Evolutionary conservation across 1,284 basidiomycete genomes (phyloP).

Genomic region (Jaminaea rosea): DNA sequence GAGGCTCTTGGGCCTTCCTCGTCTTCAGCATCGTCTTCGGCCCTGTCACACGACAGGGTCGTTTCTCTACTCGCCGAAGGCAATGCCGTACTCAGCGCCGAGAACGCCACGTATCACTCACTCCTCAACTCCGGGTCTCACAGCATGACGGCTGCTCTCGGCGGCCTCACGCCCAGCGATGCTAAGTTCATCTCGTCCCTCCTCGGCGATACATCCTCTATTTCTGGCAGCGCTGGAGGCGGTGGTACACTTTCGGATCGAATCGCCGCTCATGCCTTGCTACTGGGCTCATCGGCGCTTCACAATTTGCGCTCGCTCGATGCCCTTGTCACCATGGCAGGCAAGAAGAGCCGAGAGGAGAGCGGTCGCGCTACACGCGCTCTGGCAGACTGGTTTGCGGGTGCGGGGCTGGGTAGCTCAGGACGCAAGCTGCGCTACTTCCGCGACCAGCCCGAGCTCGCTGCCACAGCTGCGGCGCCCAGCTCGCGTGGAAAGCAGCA

Average conservation of each 20-base stretch:
- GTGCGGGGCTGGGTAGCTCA: conserved; percentile 69
- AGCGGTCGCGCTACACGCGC: conserved; percentile 79
- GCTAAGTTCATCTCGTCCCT: conserved; percentile 43
- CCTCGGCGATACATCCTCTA: conserved; percentile 7
- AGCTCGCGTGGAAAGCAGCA: conserved; percentile 7
- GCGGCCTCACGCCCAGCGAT: conserved; percentile 35
- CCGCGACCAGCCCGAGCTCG: conserved; percentile 70
- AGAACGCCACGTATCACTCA: conserved; percentile 29
- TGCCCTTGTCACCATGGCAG: conserved; percentile 64
- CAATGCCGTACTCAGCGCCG: conserved; percentile 22
- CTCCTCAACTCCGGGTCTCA: conserved; percentile 31
- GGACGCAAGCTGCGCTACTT: conserved; percentile 61
- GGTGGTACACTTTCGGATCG: conserved; percentile 73
- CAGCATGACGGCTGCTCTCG: conserved; percentile 22
- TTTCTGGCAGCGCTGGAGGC: conserved; percentile 14
- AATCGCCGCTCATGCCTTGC: conserved; percentile 79
- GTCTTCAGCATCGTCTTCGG: background rate
- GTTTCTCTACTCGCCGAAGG: conserved; percentile 27
- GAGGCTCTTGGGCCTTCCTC: conserved; percentile 14
- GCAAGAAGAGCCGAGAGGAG: conserved; percentile 84
- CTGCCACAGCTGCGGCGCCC: conserved; percentile 35
- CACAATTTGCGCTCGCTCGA: conserved; percentile 61
- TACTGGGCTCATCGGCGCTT: conserved; percentile 80
- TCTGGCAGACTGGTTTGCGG: conserved; percentile 84
- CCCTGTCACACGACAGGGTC: conserved; percentile 12